A percentile compares a stretch with the other conserved stretches of the same genome.
Conservation (phyloP, 495 filamentous ascomycete species). For the Aspergillus homomorphus region DNA sequence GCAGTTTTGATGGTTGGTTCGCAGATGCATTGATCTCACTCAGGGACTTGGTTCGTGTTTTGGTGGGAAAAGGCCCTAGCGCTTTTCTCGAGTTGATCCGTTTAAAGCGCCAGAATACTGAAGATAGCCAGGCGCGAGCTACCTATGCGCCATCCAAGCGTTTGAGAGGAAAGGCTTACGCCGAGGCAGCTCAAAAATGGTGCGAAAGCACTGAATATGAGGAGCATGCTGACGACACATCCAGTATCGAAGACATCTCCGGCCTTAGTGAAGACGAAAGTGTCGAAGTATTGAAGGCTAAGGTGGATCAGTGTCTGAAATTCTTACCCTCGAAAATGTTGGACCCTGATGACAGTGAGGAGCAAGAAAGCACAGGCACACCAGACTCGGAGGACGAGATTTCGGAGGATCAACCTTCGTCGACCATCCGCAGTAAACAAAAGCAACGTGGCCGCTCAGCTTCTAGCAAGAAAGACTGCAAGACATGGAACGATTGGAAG, state of each 20-base stretch:
- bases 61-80: slow-evolving; percentile 26
- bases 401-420: slow-evolving; percentile 7
- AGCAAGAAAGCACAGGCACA: not conserved
- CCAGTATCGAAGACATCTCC: slow-evolving; percentile 15
- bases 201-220: not conserved
- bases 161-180: slow-evolving; percentile 26
- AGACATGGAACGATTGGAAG: slow-evolving; percentile 23
- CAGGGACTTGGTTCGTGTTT: slow-evolving; percentile 35
- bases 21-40: slow-evolving; percentile 38
- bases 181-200: slow-evolving; percentile 2
- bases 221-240: slow-evolving; percentile 18
- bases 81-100: slow-evolving; percentile 29
- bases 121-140: slow-evolving; percentile 17
- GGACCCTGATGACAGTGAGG: not conserved
- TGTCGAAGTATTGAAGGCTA: slow-evolving; percentile 7
- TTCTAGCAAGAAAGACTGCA: slow-evolving; percentile 6
- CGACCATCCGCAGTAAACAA: not conserved
- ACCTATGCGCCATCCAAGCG: slow-evolving; percentile 35
- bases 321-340: not conserved
- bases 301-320: slow-evolving; percentile 7
- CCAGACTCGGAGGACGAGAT: not conserved
- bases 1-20: slow-evolving; percentile 56
- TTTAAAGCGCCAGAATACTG: slow-evolving; percentile 21
- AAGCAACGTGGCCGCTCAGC: not conserved
- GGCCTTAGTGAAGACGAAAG: slow-evolving; percentile 12